phyloP scores from a whole-genome alignment of 1,139 yeast genomes.

The Saccharomyces pastorianus region DNA sequence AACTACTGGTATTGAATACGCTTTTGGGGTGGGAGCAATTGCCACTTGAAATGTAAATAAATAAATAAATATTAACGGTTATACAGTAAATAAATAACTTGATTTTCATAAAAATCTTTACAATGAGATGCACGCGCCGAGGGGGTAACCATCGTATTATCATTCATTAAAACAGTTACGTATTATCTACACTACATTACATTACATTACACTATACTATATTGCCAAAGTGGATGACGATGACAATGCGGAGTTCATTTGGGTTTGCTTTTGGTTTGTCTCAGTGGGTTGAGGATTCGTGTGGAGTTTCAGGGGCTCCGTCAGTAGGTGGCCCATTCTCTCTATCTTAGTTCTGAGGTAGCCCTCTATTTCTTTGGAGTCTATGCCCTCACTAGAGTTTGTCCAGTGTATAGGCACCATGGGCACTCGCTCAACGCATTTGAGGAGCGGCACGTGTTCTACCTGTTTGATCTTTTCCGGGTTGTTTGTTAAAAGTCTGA shows the following conservation, averaged over 20 bases:
- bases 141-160: neutral
- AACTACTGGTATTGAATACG: neutral
- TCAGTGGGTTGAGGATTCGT: slow-evolving; percentile 7
- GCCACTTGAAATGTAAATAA: neutral
- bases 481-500: slow-evolving; percentile 81
- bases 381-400: slow-evolving; percentile 55
- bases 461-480: slow-evolving; percentile 95
- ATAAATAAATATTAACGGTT: neutral
- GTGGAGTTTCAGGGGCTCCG: slow-evolving; percentile 43
- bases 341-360: slow-evolving; percentile 89
- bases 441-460: slow-evolving; percentile 22
- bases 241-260: neutral
- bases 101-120: neutral
- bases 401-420: slow-evolving; percentile 96
- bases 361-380: slow-evolving; percentile 81
- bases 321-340: slow-evolving; percentile 90
- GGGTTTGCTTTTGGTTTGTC: neutral
- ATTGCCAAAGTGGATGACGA: neutral
- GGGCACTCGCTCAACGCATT: slow-evolving; percentile 69
- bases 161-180: neutral
- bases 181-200: neutral
- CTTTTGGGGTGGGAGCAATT: neutral
- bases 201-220: neutral
- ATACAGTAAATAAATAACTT: neutral
- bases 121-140: neutral